phyloP scores from a whole-genome alignment of 371 early-diverging fungal species.

The Dinochytrium kinnereticum region DNA sequence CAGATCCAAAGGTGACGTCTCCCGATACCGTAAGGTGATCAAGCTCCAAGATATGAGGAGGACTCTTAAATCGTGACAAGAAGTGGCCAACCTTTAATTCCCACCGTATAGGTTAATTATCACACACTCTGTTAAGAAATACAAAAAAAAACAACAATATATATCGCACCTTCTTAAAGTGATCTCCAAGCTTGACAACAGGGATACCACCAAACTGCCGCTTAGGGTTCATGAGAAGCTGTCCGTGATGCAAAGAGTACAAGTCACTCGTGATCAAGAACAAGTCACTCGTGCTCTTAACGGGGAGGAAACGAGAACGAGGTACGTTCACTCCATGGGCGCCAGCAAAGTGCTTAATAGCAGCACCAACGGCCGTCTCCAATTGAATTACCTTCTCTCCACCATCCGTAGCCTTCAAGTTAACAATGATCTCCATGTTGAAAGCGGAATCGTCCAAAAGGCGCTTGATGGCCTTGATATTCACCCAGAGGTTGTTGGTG shows the following conservation, averaged over 20 bases:
- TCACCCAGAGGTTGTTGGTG: constrained; percentile 99
- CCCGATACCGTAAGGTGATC: constrained; percentile 99
- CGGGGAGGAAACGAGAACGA: constrained; percentile 97
- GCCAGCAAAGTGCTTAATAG: constrained; percentile 97
- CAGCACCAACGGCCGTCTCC: constrained; percentile 99
- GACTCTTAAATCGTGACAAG: constrained; percentile 84
- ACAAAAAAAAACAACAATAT: background rate
- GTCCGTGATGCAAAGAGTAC: constrained; percentile 92
- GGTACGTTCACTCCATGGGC: constrained; percentile 99
- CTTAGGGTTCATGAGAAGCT: constrained; percentile 89
- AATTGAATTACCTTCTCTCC: constrained; percentile 98
- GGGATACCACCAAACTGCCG: constrained; percentile 94
- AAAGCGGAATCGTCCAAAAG: constrained; percentile 82
- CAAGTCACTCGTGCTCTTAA: constrained; percentile 98
- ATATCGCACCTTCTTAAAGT: constrained; percentile 87
- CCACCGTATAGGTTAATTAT: too few relatives aligned
- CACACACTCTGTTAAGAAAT: too few relatives aligned
- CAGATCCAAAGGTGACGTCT: constrained; percentile 96
- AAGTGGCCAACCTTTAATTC: constrained; percentile 66
- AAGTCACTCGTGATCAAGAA: constrained; percentile 97
- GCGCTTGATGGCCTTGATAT: constrained; percentile 94
- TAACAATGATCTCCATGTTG: constrained; percentile 97
- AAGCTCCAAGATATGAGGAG: constrained; percentile 96
- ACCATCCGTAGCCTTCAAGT: constrained; percentile 84
- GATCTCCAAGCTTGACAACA: constrained; percentile 95